phyloP scores from a whole-genome alignment of 805 yeast genomes.

The Metschnikowia borealis region DNA sequence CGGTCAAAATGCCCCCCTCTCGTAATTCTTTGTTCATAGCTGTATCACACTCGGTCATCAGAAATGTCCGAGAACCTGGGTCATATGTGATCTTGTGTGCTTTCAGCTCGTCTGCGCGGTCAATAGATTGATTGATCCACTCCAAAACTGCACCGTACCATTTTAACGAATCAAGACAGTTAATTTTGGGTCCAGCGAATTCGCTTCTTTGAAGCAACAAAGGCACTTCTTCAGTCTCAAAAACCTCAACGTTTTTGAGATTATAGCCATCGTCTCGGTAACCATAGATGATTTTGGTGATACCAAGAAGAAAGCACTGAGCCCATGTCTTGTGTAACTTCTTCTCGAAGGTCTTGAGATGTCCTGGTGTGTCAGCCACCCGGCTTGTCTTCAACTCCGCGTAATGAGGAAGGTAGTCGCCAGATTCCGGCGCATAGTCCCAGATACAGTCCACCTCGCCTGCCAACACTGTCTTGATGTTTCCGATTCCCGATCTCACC shows the following conservation, averaged over 20 bases:
- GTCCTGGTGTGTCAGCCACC: conserved; percentile 50
- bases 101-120: conserved; percentile 47
- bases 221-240: conserved; percentile 75
- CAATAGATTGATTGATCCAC: conserved; percentile 58
- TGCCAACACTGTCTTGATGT: conserved; percentile 61
- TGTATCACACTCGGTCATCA: conserved; percentile 44
- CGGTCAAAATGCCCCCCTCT: conserved; percentile 20
- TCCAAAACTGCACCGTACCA: conserved; percentile 84
- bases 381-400: conserved; percentile 78
- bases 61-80: conserved; percentile 49
- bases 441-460: conserved; percentile 92
- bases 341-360: conserved; percentile 64
- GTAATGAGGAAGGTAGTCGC: conserved; percentile 65
- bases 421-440: conserved; percentile 61
- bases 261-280: conserved; percentile 71
- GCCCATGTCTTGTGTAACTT: conserved; percentile 86
- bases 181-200: conserved; percentile 44
- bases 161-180: conserved; percentile 73
- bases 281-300: conserved; percentile 78
- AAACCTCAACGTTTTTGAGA: conserved; percentile 71
- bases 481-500: conserved; percentile 83
- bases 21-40: conserved; percentile 23
- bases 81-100: conserved; percentile 57
- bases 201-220: conserved; percentile 53
- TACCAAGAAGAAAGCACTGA: conserved; percentile 84